Conservation (phyloP, 768 basidiomycete genomes). For the Sporobolomyces phaffii region DNA sequence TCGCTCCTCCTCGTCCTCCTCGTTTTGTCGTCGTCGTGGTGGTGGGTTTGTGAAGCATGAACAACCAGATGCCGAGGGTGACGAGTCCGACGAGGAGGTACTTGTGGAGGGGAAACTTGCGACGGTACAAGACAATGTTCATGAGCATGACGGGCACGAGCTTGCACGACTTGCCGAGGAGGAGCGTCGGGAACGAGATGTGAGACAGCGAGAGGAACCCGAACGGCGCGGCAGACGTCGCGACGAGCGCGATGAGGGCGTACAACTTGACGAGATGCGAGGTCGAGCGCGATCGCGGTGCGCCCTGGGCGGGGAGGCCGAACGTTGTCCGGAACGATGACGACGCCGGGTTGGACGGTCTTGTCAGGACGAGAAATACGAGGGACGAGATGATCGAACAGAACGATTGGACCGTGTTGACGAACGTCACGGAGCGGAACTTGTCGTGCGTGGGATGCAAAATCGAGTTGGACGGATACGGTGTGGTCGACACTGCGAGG, state of each 20-base stretch:
- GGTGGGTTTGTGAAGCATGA: constrained; percentile 57
- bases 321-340: neutral
- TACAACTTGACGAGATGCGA: constrained; percentile 60
- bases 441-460: constrained; percentile 50
- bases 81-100: constrained; percentile 91
- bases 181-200: constrained; percentile 98
- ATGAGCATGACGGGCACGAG: constrained; percentile 97
- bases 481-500: constrained; percentile 37
- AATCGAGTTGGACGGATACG: constrained; percentile 46
- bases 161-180: constrained; percentile 97
- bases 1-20: constrained; percentile 49
- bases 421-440: constrained; percentile 77
- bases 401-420: constrained; percentile 76
- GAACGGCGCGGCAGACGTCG: constrained; percentile 87
- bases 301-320: neutral
- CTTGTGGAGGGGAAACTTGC: constrained; percentile 85
- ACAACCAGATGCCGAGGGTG: constrained; percentile 72
- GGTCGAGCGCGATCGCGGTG: neutral
- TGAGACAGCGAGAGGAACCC: constrained; percentile 91
- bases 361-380: constrained; percentile 47
- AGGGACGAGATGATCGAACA: constrained; percentile 70
- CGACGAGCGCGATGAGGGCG: constrained; percentile 76
- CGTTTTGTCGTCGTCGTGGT: constrained; percentile 48
- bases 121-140: constrained; percentile 91
- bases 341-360: neutral